A percentile compares a stretch with the other conserved stretches of the same genome.
Evolutionary conservation across 2,329 filamentous ascomycete species (phyloP).

Genomic region (Botryotinia globosa): DNA sequence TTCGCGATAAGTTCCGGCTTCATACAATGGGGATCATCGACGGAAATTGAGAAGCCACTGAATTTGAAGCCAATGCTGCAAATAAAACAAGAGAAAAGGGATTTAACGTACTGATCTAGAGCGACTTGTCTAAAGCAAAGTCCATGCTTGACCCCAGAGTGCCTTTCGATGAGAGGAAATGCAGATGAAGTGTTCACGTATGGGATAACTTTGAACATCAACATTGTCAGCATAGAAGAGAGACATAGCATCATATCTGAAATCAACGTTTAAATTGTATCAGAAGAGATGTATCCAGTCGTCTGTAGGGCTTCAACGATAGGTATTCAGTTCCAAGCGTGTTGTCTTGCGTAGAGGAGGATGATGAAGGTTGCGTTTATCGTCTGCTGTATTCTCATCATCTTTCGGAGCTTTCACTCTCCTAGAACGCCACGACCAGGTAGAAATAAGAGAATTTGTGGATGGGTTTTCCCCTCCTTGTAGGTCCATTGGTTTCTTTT

Average conservation of each 20-base stretch:
- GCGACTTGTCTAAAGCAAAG: not conserved
- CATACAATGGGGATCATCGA: not conserved
- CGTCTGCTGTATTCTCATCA: not conserved
- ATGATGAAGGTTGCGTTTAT: not conserved
- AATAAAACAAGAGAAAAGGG: fast-evolving
- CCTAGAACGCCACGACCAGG: not conserved
- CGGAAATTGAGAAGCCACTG: not conserved
- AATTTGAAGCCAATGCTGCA: not conserved
- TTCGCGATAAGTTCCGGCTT: not conserved
- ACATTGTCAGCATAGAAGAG: not conserved
- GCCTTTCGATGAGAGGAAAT: not conserved
- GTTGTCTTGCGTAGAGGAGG: not conserved
- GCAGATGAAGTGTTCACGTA: not conserved
- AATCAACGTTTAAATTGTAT: not conserved
- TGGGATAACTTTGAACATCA: not conserved
- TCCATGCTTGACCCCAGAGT: not conserved
- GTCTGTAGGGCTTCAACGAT: not conserved
- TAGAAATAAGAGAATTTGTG: not conserved
- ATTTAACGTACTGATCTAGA: not conserved
- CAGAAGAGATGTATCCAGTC: not conserved
- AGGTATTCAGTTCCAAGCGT: not conserved
- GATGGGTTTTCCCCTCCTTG: not conserved
- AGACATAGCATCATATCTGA: not conserved
- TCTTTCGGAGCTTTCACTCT: not conserved
- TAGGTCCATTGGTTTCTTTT: not conserved